Evolutionary conservation across 2,329 filamentous ascomycete species (phyloP), one percentile per base, ranked within the genome.

Genomic region (Sclerotinia nivalis): DNA sequence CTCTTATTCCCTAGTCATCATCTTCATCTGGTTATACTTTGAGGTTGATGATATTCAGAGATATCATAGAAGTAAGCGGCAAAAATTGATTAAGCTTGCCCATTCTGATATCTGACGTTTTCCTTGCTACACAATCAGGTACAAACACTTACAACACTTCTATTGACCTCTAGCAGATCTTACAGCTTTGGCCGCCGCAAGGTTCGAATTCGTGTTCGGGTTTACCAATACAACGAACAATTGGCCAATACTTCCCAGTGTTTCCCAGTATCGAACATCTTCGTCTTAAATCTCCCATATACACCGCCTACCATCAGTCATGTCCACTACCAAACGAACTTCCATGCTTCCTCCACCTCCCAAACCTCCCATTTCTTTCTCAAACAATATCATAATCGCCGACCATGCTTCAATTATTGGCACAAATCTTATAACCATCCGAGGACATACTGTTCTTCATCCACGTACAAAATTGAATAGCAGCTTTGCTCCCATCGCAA

Each of bases 381-480:
- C 87, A 25, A 86, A 86, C 0, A 84, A 84, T 25, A 81, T 89
- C 69, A 84, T 84, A 43, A 89, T 91, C 70, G 86, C 88, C 77
- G 88, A 90, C 73, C 85, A 85, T 70, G 87, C 88, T 15, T 81
- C 87, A 25, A 81, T 91, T 25, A 87, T 83, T 25, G 96, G 96
- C 73, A 89, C 87, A 2, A 87, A 96, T 78, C 89, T 88, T 1
- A 92, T 99, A 73, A 90, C 88, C 58, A 88, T 98, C 72, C 90
- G 90, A 69, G 85, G 91, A 34, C 89, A 93, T 77, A 90, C 88
- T 4, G 87, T 97, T 9, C 82, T 99, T n/a, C 95, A 98, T 77
- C 94, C 96, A 1, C 92, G 94, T 62, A 88, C 90, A 22, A 89
- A 90, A 72, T 86, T 97, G 69, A 91, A 93, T 76, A 91, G 95